Conservation (phyloP, 2,329 filamentous ascomycete genomes). For the Hypoxylon sp. region DNA sequence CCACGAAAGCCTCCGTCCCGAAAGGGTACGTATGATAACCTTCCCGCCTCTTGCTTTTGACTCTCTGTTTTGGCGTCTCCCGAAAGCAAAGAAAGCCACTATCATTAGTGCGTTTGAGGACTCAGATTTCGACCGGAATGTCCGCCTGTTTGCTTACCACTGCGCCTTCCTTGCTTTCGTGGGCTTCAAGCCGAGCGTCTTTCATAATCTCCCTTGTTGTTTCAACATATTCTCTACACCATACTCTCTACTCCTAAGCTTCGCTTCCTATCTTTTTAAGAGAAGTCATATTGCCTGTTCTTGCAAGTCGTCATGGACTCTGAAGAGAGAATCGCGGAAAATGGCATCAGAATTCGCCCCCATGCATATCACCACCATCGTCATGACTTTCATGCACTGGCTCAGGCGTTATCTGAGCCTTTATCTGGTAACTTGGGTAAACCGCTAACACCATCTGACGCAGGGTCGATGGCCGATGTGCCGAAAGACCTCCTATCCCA, state of each 20-base stretch:
- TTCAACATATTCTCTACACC: not conserved
- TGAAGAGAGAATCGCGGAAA: slow-evolving; percentile 13
- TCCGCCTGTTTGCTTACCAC: slow-evolving; percentile 1
- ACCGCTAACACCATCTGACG: slow-evolving; percentile 7
- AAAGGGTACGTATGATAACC: slow-evolving; percentile 68
- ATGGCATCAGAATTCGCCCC: slow-evolving; percentile 19
- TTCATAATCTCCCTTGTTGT: not conserved
- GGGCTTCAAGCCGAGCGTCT: not conserved
- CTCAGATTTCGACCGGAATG: not conserved
- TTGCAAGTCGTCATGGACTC: slow-evolving; percentile 23
- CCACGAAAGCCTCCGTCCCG: slow-evolving; percentile 59
- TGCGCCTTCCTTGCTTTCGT: slow-evolving; percentile 8
- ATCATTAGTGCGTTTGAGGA: not conserved
- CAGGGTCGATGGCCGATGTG: slow-evolving; percentile 90
- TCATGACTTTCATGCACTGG: slow-evolving; percentile 1
- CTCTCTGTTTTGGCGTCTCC: not conserved
- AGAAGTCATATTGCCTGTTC: not conserved
- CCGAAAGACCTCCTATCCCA: slow-evolving; percentile 82
- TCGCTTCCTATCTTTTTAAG: not conserved
- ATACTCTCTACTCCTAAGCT: not conserved
- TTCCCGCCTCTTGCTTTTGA: slow-evolving; percentile 15
- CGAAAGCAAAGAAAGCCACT: not conserved
- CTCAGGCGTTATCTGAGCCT: slow-evolving; percentile 18
- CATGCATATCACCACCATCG: slow-evolving; percentile 36
- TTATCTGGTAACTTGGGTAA: not conserved